These are phyloP conservation scores for Lupinus albus DNA, from an alignment of 306 rosid genomes.

Conservation along the genomic window DNA sequence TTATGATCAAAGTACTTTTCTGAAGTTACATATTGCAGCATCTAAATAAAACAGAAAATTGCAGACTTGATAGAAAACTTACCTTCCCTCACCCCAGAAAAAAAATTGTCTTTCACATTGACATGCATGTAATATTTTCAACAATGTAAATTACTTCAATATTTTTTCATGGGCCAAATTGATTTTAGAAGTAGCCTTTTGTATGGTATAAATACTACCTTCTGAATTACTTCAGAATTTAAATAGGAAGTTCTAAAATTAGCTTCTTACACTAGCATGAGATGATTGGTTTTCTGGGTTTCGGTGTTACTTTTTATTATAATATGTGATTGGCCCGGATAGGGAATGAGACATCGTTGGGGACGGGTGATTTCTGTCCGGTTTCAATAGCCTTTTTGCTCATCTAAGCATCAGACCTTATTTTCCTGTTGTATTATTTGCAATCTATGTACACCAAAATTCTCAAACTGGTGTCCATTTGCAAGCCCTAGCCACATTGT, in stretches of 20 bases:
- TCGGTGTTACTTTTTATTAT: too few relatives aligned
- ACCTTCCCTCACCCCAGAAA: too few relatives aligned
- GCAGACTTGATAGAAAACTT: not conserved
- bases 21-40: not conserved
- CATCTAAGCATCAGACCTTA: not conserved
- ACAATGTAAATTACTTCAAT: not conserved
- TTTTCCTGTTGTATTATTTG: too few relatives aligned
- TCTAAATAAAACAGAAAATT: not conserved
- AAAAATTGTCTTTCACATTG: too few relatives aligned
- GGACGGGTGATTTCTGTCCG: too few relatives aligned
- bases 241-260: conserved; percentile 5
- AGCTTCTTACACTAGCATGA: not conserved
- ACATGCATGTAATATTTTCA: not conserved
- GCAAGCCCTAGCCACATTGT: not conserved
- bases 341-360: too few relatives aligned
- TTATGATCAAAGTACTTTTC: not conserved
- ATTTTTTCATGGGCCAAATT: not conserved
- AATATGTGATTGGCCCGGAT: too few relatives aligned
- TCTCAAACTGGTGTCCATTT: conserved; percentile 1
- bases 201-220: not conserved
- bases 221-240: not conserved
- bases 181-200: conserved; percentile 8
- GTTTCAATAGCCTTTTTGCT: not conserved
- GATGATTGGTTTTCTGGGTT: conserved; percentile 7
- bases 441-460: not conserved